Evolutionary conservation across 495 filamentous ascomycete species (phyloP).

Genomic region (Penicillium dipodomyicola): DNA sequence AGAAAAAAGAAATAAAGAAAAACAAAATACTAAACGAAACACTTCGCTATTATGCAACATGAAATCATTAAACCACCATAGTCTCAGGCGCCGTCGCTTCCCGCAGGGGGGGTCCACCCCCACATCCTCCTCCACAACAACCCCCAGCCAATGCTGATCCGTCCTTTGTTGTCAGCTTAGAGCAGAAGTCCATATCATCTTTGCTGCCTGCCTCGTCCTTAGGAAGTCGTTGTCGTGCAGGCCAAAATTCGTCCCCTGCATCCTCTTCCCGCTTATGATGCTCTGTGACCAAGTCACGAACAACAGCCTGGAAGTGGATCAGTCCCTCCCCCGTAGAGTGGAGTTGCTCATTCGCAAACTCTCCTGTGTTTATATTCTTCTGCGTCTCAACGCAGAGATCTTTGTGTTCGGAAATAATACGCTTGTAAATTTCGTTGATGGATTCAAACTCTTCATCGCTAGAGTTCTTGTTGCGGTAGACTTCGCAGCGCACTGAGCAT

Average conservation of each 20-base stretch:
- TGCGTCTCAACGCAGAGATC: slow-evolving; percentile 42
- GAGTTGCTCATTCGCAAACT: slow-evolving; percentile 46
- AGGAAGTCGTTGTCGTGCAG: slow-evolving; percentile 43
- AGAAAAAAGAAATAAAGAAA: not conserved
- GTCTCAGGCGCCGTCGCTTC: slow-evolving; percentile 18
- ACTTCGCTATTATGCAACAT: not conserved
- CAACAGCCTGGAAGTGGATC: slow-evolving; percentile 45
- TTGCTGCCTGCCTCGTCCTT: slow-evolving; percentile 27
- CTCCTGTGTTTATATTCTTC: slow-evolving; percentile 43
- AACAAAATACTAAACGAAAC: no score
- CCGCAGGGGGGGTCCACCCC: slow-evolving; percentile 2
- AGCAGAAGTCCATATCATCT: slow-evolving; percentile 43
- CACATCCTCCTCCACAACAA: slow-evolving; percentile 28
- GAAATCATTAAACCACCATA: slow-evolving; percentile 18
- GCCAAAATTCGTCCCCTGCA: slow-evolving; percentile 45
- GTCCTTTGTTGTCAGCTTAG: slow-evolving; percentile 24
- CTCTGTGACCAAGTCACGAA: slow-evolving; percentile 38
- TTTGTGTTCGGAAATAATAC: slow-evolving; percentile 47
- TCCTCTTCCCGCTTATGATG: slow-evolving; percentile 43
- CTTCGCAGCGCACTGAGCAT: slow-evolving; percentile 44
- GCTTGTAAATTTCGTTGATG: slow-evolving; percentile 43
- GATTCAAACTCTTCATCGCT: slow-evolving; percentile 44
- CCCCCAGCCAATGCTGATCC: slow-evolving; percentile 14
- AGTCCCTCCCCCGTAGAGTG: slow-evolving; percentile 48
- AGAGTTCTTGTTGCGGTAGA: slow-evolving; percentile 47